These are phyloP conservation scores for Eimeria sp. DNA, from an alignment of 169 alveolate genomes.

Conservation along the genomic window DNA sequence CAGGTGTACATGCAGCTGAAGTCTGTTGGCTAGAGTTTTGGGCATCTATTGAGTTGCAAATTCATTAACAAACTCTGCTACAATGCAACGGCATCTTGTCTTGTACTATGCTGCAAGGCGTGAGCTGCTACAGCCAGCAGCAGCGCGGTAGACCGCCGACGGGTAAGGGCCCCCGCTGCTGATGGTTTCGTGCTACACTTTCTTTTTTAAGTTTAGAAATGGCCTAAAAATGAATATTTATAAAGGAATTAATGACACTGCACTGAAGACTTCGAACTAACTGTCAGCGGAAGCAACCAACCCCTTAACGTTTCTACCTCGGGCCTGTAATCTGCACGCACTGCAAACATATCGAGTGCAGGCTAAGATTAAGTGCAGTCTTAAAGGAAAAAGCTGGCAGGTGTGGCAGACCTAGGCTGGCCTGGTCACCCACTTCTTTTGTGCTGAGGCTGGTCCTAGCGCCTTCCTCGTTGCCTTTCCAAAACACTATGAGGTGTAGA, in stretches of 20 bases:
- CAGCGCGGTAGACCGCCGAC: not conserved
- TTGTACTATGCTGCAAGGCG: not conserved
- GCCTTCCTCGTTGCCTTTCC: not conserved
- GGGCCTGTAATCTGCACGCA: not conserved
- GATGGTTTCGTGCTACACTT: not conserved
- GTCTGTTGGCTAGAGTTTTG: not conserved
- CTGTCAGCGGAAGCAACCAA: not conserved
- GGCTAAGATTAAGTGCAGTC: not conserved
- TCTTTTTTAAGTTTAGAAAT: not conserved
- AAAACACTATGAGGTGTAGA: not conserved
- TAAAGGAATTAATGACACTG: no score
- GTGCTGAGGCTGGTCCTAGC: not conserved
- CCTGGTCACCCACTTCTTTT: not conserved
- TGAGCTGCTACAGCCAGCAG: not conserved
- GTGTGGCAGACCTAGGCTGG: not conserved
- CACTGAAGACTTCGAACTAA: not conserved
- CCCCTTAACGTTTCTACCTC: not conserved
- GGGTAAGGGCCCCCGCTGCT: not conserved
- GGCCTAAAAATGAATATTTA: not conserved
- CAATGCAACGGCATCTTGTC: not conserved
- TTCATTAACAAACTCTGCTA: not conserved
- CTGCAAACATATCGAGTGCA: not conserved
- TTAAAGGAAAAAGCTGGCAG: not conserved
- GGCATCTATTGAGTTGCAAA: conserved; percentile 2
- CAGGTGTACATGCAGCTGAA: conserved; percentile 13